A percentile compares a stretch with the other conserved stretches of the same genome.
Evolutionary conservation across 2,329 filamentous ascomycete genomes (phyloP).

Genomic region (Kalaharituber pfeilii): DNA sequence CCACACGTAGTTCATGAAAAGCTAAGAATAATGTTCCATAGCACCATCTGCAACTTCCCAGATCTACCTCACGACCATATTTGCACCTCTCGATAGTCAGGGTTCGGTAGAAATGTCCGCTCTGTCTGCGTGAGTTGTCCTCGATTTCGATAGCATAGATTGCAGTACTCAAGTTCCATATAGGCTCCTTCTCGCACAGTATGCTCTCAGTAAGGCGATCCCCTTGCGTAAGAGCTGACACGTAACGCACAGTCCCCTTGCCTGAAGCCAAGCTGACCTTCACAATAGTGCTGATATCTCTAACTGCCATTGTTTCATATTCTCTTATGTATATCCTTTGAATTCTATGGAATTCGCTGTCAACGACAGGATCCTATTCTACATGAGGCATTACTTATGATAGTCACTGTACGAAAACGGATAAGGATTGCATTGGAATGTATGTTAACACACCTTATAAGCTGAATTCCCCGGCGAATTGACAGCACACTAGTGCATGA

Average conservation of each 20-base stretch:
- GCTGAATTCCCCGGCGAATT: too few species aligned
- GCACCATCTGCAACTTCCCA: constrained; percentile 21
- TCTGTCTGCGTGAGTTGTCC: constrained; percentile 19
- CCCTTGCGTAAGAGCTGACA: neutral
- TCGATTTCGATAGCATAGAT: neutral
- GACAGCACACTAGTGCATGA: too few species aligned
- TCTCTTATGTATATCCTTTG: constrained; percentile 12
- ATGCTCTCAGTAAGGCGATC: constrained; percentile 18
- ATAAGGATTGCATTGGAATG: too few species aligned
- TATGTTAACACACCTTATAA: too few species aligned
- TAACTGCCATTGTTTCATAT: constrained; percentile 15
- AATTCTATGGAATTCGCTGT: too few species aligned
- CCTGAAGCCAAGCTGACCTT: constrained; percentile 8
- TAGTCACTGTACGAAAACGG: too few species aligned
- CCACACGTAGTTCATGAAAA: neutral
- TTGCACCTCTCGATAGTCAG: constrained; percentile 18
- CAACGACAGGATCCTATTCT: too few species aligned
- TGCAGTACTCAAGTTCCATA: constrained; percentile 7
- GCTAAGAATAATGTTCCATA: constrained; percentile 3
- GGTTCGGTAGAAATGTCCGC: constrained; percentile 21
- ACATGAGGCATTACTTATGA: too few species aligned
- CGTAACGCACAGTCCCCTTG: neutral
- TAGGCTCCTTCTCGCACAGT: constrained; percentile 21
- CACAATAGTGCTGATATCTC: constrained; percentile 11
- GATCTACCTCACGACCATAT: constrained; percentile 22